These are phyloP conservation scores for Colletotrichum chrysophilum DNA, from an alignment of 2,329 filamentous ascomycete species.

Conservation along the genomic window DNA sequence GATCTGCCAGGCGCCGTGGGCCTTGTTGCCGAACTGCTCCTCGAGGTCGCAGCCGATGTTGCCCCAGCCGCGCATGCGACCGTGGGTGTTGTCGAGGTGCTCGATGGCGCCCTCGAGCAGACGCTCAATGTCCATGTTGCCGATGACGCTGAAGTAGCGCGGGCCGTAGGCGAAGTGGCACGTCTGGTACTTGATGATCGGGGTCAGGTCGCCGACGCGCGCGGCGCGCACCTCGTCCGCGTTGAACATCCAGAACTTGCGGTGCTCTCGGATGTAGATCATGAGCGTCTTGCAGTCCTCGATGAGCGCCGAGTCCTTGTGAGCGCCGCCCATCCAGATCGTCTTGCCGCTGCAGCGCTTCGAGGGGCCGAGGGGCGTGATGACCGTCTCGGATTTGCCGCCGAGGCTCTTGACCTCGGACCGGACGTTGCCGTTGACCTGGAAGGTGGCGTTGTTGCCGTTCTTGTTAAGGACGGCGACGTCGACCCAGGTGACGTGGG, in stretches of 20 bases:
- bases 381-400: background rate
- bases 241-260: background rate
- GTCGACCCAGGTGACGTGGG: background rate
- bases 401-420: background rate
- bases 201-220: background rate
- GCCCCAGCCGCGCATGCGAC: background rate
- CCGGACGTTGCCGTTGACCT: background rate
- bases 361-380: background rate
- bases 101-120: background rate
- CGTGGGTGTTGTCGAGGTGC: background rate
- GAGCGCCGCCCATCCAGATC: background rate
- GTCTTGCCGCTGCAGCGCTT: slow-evolving; percentile 2
- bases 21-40: background rate
- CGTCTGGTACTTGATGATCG: slow-evolving; percentile 2
- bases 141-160: background rate
- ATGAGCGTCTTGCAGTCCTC: slow-evolving; percentile 6
- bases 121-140: slow-evolving; percentile 9
- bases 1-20: background rate
- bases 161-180: background rate
- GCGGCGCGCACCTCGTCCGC: background rate
- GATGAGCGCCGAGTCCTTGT: background rate
- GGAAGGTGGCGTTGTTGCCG: background rate
- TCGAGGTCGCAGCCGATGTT: background rate
- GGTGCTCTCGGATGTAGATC: background rate
- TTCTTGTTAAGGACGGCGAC: background rate